phyloP scores from a whole-genome alignment of 257 asterid genomes.

The Schizonepeta tenuifolia region DNA sequence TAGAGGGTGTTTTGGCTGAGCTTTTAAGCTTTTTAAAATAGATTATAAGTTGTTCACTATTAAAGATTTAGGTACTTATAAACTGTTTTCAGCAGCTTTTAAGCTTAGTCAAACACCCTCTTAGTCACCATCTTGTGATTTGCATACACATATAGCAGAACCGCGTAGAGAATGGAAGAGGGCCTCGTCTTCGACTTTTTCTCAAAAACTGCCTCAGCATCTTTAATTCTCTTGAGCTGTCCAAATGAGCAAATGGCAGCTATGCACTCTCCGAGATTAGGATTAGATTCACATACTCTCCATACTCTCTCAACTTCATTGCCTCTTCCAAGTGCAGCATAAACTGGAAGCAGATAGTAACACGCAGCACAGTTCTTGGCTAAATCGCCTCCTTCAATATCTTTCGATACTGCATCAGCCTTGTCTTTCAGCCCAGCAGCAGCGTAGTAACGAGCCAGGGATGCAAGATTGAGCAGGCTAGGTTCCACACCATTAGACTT shows the following conservation, averaged over 20 bases:
- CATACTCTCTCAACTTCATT: conserved; percentile 70
- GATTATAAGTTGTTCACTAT: no score
- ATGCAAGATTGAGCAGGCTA: conserved; percentile 35
- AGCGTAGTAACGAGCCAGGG: conserved; percentile 53
- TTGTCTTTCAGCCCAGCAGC: conserved; percentile 54
- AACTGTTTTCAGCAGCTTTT: no score
- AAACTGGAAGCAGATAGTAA: conserved; percentile 53
- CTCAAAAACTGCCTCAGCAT: conserved; percentile 71
- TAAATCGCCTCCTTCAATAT: conserved; percentile 59
- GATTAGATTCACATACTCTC: conserved; percentile 56
- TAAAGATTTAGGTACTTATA: no score
- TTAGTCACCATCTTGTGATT: conserved; percentile 62
- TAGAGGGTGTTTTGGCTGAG: no score
- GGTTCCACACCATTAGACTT: conserved; percentile 60
- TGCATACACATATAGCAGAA: conserved; percentile 58
- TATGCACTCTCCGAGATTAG: conserved; percentile 47
- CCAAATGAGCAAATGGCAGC: conserved; percentile 75
- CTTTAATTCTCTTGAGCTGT: conserved; percentile 52
- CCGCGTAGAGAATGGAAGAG: conserved; percentile 46
- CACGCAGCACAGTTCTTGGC: conserved; percentile 52
- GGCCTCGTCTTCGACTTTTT: conserved; percentile 44
- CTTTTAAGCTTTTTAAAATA: no score
- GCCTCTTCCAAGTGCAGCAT: conserved; percentile 63
- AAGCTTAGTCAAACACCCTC: conserved; percentile 66
- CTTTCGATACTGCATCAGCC: conserved; percentile 70